A percentile compares a stretch with the other conserved stretches of the same genome.
Conservation (phyloP, 2,329 filamentous ascomycete species). For the Aureobasidium leucospermi region DNA sequence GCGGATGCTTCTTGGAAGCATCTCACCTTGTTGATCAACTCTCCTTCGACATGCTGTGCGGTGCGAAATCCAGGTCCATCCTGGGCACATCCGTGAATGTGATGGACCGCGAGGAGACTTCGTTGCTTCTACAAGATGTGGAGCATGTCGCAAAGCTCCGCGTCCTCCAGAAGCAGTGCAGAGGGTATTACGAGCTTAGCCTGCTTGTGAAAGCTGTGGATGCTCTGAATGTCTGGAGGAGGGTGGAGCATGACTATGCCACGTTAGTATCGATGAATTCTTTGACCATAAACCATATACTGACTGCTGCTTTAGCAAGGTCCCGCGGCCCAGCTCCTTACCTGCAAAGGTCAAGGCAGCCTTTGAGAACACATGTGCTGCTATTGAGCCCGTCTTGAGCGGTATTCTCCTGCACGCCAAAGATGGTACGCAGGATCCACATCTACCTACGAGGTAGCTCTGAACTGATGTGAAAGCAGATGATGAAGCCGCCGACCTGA, state of each 20-base stretch:
- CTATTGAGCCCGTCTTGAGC: slow-evolving; percentile 31
- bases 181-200: slow-evolving; percentile 37
- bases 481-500: slow-evolving; percentile 53
- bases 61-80: slow-evolving; percentile 33
- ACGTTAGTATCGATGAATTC: background rate
- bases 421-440: slow-evolving; percentile 18
- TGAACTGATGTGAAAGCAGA: slow-evolving; percentile 15
- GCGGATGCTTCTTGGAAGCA: slow-evolving; percentile 48
- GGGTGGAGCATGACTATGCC: slow-evolving; percentile 34
- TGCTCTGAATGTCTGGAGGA: slow-evolving; percentile 37
- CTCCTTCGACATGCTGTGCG: slow-evolving; percentile 39
- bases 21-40: slow-evolving; percentile 46
- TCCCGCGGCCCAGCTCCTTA: slow-evolving; percentile 18
- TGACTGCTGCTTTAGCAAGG: slow-evolving; percentile 9
- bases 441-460: background rate
- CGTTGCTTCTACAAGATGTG: slow-evolving; percentile 14
- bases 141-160: slow-evolving; percentile 19
- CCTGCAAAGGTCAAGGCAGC: slow-evolving; percentile 29
- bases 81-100: slow-evolving; percentile 36
- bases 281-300: background rate
- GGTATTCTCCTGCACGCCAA: slow-evolving; percentile 24
- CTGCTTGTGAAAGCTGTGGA: slow-evolving; percentile 36
- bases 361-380: slow-evolving; percentile 32
- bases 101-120: slow-evolving; percentile 20
- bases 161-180: slow-evolving; percentile 22